phyloP scores from a whole-genome alignment of 495 filamentous ascomycete species.

The Aspergillus sparsus region DNA sequence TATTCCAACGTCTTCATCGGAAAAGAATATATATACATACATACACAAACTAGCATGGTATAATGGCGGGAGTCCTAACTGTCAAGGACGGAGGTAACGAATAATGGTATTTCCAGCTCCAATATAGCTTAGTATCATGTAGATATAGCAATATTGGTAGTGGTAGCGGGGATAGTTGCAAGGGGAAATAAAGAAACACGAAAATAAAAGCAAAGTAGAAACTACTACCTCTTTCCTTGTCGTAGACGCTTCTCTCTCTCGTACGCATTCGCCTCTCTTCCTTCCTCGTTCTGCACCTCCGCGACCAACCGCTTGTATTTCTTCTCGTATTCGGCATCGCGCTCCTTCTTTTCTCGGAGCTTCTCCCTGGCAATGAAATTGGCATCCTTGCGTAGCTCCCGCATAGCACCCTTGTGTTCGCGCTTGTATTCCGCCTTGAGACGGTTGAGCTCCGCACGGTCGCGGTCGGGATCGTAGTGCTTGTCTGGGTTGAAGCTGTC shows the following conservation, averaged over 20 bases:
- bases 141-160: too few relatives aligned
- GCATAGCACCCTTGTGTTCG: constrained; percentile 91
- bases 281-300: constrained; percentile 94
- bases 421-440: constrained; percentile 88
- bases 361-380: constrained; percentile 88
- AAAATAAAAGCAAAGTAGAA: constrained; percentile 9
- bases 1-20: neutral
- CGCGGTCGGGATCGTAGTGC: constrained; percentile 92
- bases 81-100: too few relatives aligned
- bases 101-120: neutral
- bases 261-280: constrained; percentile 81
- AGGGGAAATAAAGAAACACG: neutral
- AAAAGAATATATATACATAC: constrained; percentile 18
- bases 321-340: constrained; percentile 85
- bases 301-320: constrained; percentile 91
- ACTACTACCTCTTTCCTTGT: constrained; percentile 54
- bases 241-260: constrained; percentile 76
- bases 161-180: too few relatives aligned
- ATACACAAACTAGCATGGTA: too few relatives aligned
- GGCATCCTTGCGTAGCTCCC: constrained; percentile 92
- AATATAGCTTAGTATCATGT: too few relatives aligned
- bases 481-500: constrained; percentile 90
- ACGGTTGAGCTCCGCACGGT: constrained; percentile 77
- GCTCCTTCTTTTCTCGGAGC: constrained; percentile 86
- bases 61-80: too few relatives aligned